Base-by-base conservation (phyloP, 805 yeast species). In the Starmerella apicola region DNA sequence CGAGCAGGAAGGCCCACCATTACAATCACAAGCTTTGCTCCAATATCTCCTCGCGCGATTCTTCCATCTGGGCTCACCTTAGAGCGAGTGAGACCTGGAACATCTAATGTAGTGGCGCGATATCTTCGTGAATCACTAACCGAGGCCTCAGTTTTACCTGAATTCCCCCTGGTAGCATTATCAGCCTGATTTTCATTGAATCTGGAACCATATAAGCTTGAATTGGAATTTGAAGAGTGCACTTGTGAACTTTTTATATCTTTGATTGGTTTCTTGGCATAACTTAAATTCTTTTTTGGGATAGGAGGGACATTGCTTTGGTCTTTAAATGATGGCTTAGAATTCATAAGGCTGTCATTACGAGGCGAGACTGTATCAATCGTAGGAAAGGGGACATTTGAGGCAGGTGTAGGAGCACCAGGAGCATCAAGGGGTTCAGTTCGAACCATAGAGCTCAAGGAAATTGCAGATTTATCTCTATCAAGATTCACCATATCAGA, bases 1-100 rank as follows among this genome's bases (percentile, higher is more conserved):
- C 96, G 67, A 0, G 96, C 96, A 0, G 97, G 97, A 34, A 66
- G 53, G 2, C 98, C 98, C 13, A 88, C 95, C 97, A 88, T 88
- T 16, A 91, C 93, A 43, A 88, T 83, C 13, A 88, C 94, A 38
- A 88, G 68, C 55, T 84, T 81, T 12, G 85, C 74, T 1, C 84
- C 88, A 4, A 81, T 76, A 54, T 84, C 95, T 37, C 64, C 46
- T 26, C 56, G 54, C 23, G 62, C 55, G 20, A 60, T 59, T 25
- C 51, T 52, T n/a, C 64, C 61, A 56, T 82, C 88, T 0, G 94
- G 91, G 0, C 85, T 74, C 3, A 72, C 72, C 45, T 81, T 76
- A 1, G 86, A 77, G 36, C 80, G 72, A 0, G 96, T 85, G 45
- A 84, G 79, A 1, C 96, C 96, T 0, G 96, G 95, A 5, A 88